Percentiles rank a stretch among this genome's conserved stretches.
Evolutionary conservation across 257 asterid genomes (phyloP).

Genomic region (Apocynum venetum): DNA sequence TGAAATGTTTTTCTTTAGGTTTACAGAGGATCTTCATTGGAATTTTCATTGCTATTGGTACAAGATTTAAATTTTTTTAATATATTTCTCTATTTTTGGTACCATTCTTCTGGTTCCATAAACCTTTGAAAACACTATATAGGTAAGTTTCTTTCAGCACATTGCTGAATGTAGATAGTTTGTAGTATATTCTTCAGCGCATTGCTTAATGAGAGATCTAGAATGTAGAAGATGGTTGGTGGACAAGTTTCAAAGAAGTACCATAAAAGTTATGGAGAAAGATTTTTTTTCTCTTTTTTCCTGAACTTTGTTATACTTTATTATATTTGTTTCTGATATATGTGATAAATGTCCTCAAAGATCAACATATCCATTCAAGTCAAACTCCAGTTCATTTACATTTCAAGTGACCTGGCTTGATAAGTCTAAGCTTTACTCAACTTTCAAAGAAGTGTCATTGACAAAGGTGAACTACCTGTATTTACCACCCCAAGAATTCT

Average conservation of each 20-base stretch:
- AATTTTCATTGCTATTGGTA: background rate
- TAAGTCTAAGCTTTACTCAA: background rate
- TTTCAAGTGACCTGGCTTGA: background rate
- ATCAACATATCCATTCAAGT: background rate
- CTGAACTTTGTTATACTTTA: background rate
- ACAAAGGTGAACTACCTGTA: too few species aligned
- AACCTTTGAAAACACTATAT: background rate
- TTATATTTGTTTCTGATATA: too few species aligned
- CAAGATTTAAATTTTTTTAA: too few species aligned
- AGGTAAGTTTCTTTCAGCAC: background rate
- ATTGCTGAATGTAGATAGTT: background rate
- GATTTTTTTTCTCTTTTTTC: background rate
- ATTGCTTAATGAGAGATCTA: background rate
- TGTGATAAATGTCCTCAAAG: background rate
- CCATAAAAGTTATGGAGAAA: background rate
- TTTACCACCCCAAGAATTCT: too few species aligned
- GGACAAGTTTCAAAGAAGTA: background rate
- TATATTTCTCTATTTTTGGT: background rate
- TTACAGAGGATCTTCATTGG: background rate
- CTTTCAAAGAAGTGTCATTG: background rate
- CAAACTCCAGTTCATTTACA: background rate
- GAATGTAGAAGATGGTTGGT: background rate
- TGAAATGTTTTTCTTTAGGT: background rate
- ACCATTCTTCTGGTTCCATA: background rate
- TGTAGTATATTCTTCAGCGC: background rate